A percentile compares a stretch with the other conserved stretches of the same genome.
phyloP scores from a whole-genome alignment of 2,329 filamentous ascomycete species.

The Rosellinia necatrix region DNA sequence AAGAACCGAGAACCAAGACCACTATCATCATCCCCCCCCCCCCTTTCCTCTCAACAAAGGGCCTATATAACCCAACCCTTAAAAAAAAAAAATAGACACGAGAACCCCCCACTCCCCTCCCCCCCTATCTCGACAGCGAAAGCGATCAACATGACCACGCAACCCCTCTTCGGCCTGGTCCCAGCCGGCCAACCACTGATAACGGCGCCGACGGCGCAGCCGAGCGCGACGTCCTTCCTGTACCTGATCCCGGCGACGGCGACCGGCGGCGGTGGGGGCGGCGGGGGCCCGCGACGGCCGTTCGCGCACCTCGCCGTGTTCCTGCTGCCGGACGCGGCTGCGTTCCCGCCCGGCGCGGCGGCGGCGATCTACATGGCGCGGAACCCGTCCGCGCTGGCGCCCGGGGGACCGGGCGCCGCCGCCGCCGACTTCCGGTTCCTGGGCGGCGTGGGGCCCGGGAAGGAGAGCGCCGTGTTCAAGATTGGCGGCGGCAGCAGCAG shows the following conservation, averaged over 20 bases:
- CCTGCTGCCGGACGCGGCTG: conserved; percentile 76
- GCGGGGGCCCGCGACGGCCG: conserved; percentile 46
- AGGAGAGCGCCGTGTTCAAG: conserved; percentile 91
- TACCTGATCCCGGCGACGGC: conserved; percentile 57
- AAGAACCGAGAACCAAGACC: too few species aligned
- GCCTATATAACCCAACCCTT: too few species aligned
- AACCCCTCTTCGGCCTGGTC: conserved; percentile 62
- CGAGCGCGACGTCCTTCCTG: conserved; percentile 48
- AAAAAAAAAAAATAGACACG: too few species aligned
- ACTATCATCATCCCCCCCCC: too few species aligned
- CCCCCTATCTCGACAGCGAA: too few species aligned
- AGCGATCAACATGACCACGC: conserved; percentile 40
- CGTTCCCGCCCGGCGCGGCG: conserved; percentile 74
- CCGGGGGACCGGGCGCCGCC: conserved; percentile 42
- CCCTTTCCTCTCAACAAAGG: too few species aligned
- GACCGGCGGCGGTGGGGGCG: too few species aligned
- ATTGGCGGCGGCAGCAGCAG: conserved; percentile 49
- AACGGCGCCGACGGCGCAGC: conserved; percentile 57
- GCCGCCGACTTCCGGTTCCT: conserved; percentile 76
- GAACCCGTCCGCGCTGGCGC: conserved; percentile 43
- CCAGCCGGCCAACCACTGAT: conserved; percentile 64
- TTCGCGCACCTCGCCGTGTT: conserved; percentile 90
- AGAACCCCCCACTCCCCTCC: too few species aligned
- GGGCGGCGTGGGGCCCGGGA: conserved; percentile 85
- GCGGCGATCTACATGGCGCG: conserved; percentile 86